A percentile compares a stretch with the other conserved stretches of the same genome.
These are phyloP conservation scores for Fraxinus pennsylvanica DNA, from an alignment of 257 asterid species.

Conservation along the genomic window DNA sequence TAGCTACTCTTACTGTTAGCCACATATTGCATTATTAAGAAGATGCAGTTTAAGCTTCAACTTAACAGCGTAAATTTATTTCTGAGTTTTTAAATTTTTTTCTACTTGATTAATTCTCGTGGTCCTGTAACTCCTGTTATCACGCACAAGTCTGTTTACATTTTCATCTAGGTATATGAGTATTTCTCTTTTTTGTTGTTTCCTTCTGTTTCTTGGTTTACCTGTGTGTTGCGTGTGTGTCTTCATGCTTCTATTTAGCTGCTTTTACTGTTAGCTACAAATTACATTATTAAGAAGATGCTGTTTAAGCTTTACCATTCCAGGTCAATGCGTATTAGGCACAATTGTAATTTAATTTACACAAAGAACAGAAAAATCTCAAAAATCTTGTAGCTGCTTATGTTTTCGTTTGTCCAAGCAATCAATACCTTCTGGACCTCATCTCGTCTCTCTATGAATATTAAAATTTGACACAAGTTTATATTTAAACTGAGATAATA, in stretches of 20 bases:
- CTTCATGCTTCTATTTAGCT: background rate
- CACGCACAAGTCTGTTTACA: background rate
- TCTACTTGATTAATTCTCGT: too few species aligned
- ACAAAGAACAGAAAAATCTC: too few species aligned
- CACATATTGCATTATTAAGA: background rate
- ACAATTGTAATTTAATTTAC: too few species aligned
- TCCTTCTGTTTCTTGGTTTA: background rate
- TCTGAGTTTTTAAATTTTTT: too few species aligned
- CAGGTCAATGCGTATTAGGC: background rate
- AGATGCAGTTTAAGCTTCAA: background rate
- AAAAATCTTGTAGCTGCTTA: background rate
- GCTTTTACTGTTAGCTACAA: background rate
- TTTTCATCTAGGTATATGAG: background rate
- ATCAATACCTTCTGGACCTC: background rate
- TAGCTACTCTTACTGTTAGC: background rate
- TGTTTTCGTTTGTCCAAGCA: background rate
- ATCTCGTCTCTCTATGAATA: background rate
- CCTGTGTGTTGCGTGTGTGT: background rate
- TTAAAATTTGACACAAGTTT: too few species aligned
- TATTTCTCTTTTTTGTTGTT: too few species aligned
- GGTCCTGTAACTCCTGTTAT: background rate
- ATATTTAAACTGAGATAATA: background rate
- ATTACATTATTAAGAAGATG: background rate
- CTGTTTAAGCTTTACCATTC: background rate
- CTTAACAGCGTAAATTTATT: background rate